Conservation (phyloP, 345 rosid genomes). For the Corchorus olitorius region DNA sequence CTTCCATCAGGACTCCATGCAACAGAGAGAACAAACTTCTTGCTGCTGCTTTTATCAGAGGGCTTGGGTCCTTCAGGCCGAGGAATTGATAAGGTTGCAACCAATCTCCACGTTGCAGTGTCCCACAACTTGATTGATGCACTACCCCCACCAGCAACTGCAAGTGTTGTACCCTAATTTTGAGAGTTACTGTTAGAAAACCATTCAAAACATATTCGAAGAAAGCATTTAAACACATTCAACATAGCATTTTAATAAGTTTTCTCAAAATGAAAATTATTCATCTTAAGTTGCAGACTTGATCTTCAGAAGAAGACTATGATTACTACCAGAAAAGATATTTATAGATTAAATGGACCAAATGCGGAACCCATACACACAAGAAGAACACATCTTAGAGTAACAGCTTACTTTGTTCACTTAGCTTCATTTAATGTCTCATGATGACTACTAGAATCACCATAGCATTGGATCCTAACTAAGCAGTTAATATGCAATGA, state of each 20-base stretch:
- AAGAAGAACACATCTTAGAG: background rate
- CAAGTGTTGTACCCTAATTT: conserved; percentile 83
- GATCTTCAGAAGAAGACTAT: background rate
- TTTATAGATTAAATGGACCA: background rate
- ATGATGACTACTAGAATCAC: background rate
- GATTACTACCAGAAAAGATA: background rate
- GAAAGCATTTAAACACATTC: background rate
- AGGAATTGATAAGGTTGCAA: conserved; percentile 69
- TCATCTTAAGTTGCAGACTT: background rate
- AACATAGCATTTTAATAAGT: conserved; percentile 4
- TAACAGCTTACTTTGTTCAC: background rate
- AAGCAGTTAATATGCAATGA: background rate
- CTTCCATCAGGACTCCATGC: conserved; percentile 92
- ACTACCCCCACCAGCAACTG: conserved; percentile 98
- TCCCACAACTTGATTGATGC: conserved; percentile 96
- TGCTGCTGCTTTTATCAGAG: conserved; percentile 78
- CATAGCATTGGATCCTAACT: background rate
- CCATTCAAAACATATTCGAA: background rate
- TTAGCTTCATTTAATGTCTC: background rate
- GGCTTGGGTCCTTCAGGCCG: conserved; percentile 84
- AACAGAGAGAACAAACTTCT: conserved; percentile 87
- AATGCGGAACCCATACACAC: background rate
- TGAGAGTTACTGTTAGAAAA: conserved; percentile 21
- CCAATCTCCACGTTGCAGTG: conserved; percentile 86
- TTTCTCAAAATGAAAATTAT: background rate